Evolutionary conservation across 2,329 filamentous ascomycete genomes (phyloP).

Genomic region (Trichoderma lentiforme): DNA sequence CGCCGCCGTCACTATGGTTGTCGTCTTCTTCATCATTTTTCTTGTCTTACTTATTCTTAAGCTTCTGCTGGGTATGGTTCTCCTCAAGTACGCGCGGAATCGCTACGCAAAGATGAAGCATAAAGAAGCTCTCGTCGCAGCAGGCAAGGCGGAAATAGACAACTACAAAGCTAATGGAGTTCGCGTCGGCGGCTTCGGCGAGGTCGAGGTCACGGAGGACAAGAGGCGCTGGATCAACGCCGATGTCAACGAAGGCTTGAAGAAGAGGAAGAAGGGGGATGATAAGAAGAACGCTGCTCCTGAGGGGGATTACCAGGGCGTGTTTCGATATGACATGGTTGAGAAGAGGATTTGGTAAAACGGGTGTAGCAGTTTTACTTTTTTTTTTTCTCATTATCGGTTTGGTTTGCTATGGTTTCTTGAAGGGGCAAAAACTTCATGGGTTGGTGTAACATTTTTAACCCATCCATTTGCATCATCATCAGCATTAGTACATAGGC

Average conservation of each 20-base stretch:
- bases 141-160: constrained; percentile 47
- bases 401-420: neutral
- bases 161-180: constrained; percentile 68
- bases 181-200: constrained; percentile 75
- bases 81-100: constrained; percentile 74
- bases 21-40: constrained; percentile 82
- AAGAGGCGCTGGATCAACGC: constrained; percentile 81
- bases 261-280: constrained; percentile 54
- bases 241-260: constrained; percentile 72
- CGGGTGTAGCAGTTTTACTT: neutral
- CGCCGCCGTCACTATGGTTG: constrained; percentile 73
- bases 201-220: constrained; percentile 86
- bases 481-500: neutral
- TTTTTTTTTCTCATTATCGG: neutral
- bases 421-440: neutral
- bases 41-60: constrained; percentile 81
- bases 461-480: neutral
- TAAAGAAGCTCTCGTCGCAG: constrained; percentile 53
- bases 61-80: constrained; percentile 80
- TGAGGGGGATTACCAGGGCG: constrained; percentile 53
- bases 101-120: constrained; percentile 79
- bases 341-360: constrained; percentile 90
- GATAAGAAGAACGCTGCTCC: constrained; percentile 27
- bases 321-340: constrained; percentile 89
- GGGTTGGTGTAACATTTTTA: neutral